A percentile compares a stretch with the other conserved stretches of the same genome.
These are phyloP conservation scores for Penicillium chermesinum DNA, from an alignment of 495 filamentous ascomycete genomes.

Conservation along the genomic window DNA sequence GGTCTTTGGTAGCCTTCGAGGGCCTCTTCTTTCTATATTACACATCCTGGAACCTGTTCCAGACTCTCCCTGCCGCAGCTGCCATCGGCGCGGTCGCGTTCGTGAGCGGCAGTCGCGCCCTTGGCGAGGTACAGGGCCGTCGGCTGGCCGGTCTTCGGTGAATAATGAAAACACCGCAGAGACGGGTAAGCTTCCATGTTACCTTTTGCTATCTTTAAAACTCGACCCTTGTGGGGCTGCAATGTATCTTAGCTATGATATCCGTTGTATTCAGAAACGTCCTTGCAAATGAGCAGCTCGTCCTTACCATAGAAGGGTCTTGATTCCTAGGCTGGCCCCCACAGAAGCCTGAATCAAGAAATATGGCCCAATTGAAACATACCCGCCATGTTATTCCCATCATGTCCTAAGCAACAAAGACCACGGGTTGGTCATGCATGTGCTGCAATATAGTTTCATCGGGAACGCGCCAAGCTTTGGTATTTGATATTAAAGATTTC, in stretches of 20 bases:
- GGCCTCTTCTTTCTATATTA: constrained; percentile 95
- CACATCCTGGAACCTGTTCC: constrained; percentile 87
- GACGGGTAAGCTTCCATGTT: neutral
- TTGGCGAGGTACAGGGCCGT: constrained; percentile 87
- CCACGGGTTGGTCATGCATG: too few relatives aligned
- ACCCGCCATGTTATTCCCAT: too few relatives aligned
- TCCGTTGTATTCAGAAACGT: constrained; percentile 4
- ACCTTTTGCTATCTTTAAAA: neutral
- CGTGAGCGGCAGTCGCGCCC: constrained; percentile 83
- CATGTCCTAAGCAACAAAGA: too few relatives aligned
- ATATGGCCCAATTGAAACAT: too few relatives aligned
- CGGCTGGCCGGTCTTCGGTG: constrained; percentile 75
- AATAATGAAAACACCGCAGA: constrained; percentile 9
- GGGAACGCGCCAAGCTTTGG: too few relatives aligned
- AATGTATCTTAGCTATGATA: constrained; percentile 24
- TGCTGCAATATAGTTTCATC: too few relatives aligned
- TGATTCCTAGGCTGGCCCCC: too few relatives aligned
- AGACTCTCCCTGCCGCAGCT: constrained; percentile 69
- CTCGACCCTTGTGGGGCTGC: neutral
- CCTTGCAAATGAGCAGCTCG: too few relatives aligned
- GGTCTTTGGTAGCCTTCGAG: constrained; percentile 80
- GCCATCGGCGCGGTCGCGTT: constrained; percentile 66
- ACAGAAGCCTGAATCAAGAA: too few relatives aligned
- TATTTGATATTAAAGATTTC: too few relatives aligned
- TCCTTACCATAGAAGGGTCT: too few relatives aligned